Evolutionary conservation across 768 basidiomycete genomes (phyloP), one percentile per base, ranked within the genome.

Genomic region (Amanita fuliginea): DNA sequence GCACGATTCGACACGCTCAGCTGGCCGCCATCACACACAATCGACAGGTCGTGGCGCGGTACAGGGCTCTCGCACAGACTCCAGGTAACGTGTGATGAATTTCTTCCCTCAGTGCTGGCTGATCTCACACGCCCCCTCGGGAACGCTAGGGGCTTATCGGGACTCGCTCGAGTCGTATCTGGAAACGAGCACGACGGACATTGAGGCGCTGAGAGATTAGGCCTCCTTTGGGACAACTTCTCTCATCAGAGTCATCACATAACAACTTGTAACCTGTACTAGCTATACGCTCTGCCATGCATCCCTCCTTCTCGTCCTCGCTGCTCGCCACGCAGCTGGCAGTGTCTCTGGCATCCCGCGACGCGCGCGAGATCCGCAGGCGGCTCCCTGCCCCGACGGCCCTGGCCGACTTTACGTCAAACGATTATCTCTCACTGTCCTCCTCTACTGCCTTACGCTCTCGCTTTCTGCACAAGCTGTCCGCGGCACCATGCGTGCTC

Each of bases 391-490:
- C 78, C 50, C 74, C 75, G 0, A 62, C 74, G 30, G 62, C 67
- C 5, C 54, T 71, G 19, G 66, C 74, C 47, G 87, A 92, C 60
- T 90, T 91, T 63, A 84, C 75, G n/a, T 86, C 90, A 2, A 96
- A 95, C 64, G 91, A 96, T 64, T 96, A 94, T 65, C 83, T 96
- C 47, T 91, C 90, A 0, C 73, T 96, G 21, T 70, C 91, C 1
- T 62, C 68, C 16, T 87, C 81, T 2, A 57, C 71, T 1, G 53
- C 56, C 16, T 72, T 93, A 10, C 81, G 83, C 24, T 47, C 62
- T 0, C 67, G 64, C 7, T 85, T 91, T 58, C 72, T 94, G 30
- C 28, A 57, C 2, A 73, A 76, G 47, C 73, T 88, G 10, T 55
- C 62, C 2, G 44, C 49, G 0, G 68, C 74, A 0, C 77, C 73